Conservation (phyloP, 148 eudicot species). For the Rhododendron kiyosumense region DNA sequence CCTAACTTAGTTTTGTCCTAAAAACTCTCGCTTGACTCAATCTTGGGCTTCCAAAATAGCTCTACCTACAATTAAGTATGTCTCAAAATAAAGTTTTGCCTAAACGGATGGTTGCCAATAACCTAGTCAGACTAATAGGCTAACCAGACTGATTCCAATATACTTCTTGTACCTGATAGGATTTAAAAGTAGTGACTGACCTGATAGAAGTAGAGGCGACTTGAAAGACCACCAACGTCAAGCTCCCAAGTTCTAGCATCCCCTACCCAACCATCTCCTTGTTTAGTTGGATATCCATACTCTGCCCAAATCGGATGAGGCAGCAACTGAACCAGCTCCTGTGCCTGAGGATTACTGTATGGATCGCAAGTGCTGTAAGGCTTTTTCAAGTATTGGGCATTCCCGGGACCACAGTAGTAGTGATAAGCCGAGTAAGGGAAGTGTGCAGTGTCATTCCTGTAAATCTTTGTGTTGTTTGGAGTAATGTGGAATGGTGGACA, state of each 20-base stretch:
- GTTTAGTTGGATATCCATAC: constrained; percentile 72
- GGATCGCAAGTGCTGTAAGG: constrained; percentile 64
- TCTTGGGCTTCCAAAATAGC: neutral
- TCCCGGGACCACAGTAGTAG: constrained; percentile 75
- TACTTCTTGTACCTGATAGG: neutral
- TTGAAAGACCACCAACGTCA: constrained; percentile 72
- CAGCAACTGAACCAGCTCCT: constrained; percentile 70
- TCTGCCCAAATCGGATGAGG: constrained; percentile 78
- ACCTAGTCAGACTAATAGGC: neutral
- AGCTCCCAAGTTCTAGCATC: constrained; percentile 76
- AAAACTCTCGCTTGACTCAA: neutral
- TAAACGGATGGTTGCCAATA: neutral
- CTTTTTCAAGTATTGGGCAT: constrained; percentile 48
- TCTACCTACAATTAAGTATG: neutral
- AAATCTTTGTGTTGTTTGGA: constrained; percentile 50
- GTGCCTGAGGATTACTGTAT: constrained; percentile 82
- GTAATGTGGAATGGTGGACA: constrained; percentile 85
- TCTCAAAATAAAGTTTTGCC: neutral
- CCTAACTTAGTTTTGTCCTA: neutral
- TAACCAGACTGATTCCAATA: neutral
- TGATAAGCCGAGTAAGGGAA: constrained; percentile 84
- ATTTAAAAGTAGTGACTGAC: constrained; percentile 15
- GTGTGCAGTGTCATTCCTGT: constrained; percentile 52
- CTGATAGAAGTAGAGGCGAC: constrained; percentile 79
- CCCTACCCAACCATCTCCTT: constrained; percentile 81